Percentiles rank a stretch among this genome's conserved stretches.
Conservation (phyloP, 176 grass and related monocot genomes). For the Avena atlantica region DNA sequence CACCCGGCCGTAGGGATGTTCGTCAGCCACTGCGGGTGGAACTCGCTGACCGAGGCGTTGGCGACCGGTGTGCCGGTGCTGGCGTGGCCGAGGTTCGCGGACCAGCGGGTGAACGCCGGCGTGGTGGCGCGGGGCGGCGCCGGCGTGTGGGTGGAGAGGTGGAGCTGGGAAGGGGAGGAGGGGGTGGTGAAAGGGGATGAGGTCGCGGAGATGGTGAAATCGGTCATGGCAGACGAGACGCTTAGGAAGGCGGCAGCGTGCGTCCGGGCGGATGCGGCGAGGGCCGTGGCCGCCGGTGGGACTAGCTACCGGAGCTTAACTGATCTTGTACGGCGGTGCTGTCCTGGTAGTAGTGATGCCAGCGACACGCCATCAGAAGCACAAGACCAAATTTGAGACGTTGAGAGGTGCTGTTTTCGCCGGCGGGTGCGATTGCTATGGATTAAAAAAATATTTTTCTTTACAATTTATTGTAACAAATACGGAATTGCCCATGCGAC, state of each 20-base stretch:
- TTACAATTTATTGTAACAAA: too few species aligned
- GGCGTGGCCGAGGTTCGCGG: constrained; percentile 64
- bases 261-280: constrained; percentile 20
- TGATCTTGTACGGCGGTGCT: constrained; percentile 39
- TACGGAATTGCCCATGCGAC: too few species aligned
- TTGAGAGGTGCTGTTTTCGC: too few species aligned
- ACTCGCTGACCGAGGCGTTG: constrained; percentile 71
- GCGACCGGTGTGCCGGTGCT: constrained; percentile 56
- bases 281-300: constrained; percentile 29
- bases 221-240: constrained; percentile 25
- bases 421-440: too few species aligned
- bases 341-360: neutral
- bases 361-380: neutral
- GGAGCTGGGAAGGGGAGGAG: constrained; percentile 75
- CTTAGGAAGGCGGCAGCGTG: neutral
- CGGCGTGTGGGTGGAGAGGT: constrained; percentile 54
- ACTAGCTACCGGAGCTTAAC: constrained; percentile 51
- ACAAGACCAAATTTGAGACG: neutral
- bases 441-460: too few species aligned
- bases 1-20: constrained; percentile 64
- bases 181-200: constrained; percentile 39
- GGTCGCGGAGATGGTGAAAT: constrained; percentile 42
- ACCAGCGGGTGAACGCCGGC: constrained; percentile 73
- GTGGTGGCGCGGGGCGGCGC: constrained; percentile 42
- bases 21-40: constrained; percentile 83